phyloP scores from a whole-genome alignment of 1,139 yeast genomes.

The Suhomyces coccinellae region DNA sequence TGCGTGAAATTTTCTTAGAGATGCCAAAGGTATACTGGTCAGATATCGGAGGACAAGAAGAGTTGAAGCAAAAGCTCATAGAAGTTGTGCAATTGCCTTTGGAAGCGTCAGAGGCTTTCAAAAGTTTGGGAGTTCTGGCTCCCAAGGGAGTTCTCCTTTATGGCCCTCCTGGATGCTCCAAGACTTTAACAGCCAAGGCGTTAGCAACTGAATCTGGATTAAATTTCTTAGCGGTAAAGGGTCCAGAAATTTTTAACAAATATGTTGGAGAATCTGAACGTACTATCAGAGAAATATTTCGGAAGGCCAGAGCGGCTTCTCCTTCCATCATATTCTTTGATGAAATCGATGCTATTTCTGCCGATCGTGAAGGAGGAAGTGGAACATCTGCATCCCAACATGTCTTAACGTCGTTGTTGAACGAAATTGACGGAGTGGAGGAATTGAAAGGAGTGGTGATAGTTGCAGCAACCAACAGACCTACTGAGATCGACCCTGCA shows the following conservation, averaged over 20 bases:
- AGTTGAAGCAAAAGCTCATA: conserved; percentile 70
- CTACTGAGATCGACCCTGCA: conserved; percentile 90
- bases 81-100: conserved; percentile 94
- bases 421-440: conserved; percentile 96
- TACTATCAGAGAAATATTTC: conserved; percentile 82
- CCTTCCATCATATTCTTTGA: conserved; percentile 93
- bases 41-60: conserved; percentile 95
- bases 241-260: conserved; percentile 92
- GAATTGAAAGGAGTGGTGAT: conserved; percentile 89
- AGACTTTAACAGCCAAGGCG: conserved; percentile 91
- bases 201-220: conserved; percentile 93
- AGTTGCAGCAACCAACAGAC: conserved; percentile 94
- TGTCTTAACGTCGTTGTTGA: conserved; percentile 83
- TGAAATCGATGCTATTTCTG: conserved; percentile 90
- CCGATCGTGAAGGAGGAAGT: conserved; percentile 62
- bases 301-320: conserved; percentile 90
- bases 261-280: conserved; percentile 94
- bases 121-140: conserved; percentile 75
- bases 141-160: conserved; percentile 89
- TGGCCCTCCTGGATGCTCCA: conserved; percentile 98
- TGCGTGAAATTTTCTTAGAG: conserved; percentile 92
- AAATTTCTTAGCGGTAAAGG: conserved; percentile 89
- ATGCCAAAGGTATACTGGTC: conserved; percentile 93
- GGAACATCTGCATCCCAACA: conserved; percentile 75
- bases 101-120: conserved; percentile 77